These are phyloP conservation scores for Penicillium soppii DNA, from an alignment of 495 filamentous ascomycete species.

Conservation along the genomic window DNA sequence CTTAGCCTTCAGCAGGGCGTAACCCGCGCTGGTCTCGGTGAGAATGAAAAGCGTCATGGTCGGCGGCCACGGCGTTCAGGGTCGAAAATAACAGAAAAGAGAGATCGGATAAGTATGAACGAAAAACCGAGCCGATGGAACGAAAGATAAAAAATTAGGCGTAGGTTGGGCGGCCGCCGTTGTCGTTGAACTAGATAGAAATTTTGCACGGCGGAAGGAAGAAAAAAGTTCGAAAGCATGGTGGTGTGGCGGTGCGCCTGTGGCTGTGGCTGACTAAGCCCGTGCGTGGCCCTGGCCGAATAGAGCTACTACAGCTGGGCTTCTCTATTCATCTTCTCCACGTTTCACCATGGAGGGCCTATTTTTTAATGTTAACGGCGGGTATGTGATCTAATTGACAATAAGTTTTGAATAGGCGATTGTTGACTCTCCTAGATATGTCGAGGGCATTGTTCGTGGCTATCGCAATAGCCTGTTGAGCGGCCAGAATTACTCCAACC, in stretches of 20 bases:
- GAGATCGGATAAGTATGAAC: not conserved
- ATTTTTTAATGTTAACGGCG: conserved; percentile 93
- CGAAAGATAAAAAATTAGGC: conserved; percentile 15
- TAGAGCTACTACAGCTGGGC: conserved; percentile 23
- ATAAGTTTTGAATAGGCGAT: not conserved
- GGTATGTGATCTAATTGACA: conserved; percentile 52
- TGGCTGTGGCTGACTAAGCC: conserved; percentile 30
- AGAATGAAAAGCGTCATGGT: conserved; percentile 79
- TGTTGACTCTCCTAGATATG: conserved; percentile 61
- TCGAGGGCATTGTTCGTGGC: conserved; percentile 94
- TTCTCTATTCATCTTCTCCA: conserved; percentile 18
- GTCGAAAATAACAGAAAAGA: conserved; percentile 13
- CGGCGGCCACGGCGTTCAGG: conserved; percentile 33
- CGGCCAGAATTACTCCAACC: conserved; percentile 87
- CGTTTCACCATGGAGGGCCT: conserved; percentile 81
- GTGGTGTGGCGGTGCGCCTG: conserved; percentile 9
- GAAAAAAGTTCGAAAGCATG: conserved; percentile 30
- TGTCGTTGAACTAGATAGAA: conserved; percentile 30
- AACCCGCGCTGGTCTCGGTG: conserved; percentile 92
- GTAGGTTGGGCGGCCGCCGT: conserved; percentile 24
- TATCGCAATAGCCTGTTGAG: conserved; percentile 95
- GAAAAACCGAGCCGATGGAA: conserved; percentile 14
- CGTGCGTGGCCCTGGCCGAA: conserved; percentile 12
- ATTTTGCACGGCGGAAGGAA: conserved; percentile 33
- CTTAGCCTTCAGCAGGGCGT: conserved; percentile 95